Evolutionary conservation across 164 flowering plant genomes (phyloP).

Genomic region (Platanus orientalis): DNA sequence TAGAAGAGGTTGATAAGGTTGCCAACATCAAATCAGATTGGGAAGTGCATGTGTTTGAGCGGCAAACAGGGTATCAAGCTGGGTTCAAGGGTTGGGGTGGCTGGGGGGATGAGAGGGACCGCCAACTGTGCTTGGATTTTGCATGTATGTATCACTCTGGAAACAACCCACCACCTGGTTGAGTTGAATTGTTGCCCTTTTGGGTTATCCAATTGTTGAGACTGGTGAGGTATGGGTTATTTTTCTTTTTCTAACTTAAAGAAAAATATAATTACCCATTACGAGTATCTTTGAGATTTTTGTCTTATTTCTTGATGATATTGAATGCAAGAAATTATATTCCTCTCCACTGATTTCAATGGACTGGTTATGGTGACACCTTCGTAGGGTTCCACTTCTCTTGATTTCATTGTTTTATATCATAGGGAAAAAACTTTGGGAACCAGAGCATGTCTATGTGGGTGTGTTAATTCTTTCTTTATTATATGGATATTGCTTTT

Average conservation of each 20-base stretch:
- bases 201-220: conserved; percentile 1
- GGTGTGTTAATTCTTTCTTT: too few relatives aligned
- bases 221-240: background rate
- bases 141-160: conserved; percentile 54
- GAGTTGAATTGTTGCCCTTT: too few relatives aligned
- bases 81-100: conserved; percentile 99
- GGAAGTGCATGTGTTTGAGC: conserved; percentile 39
- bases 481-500: too few relatives aligned
- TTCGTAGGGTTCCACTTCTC: background rate
- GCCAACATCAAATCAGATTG: conserved; percentile 59
- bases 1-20: conserved; percentile 57
- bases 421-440: too few relatives aligned
- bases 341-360: too few relatives aligned
- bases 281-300: background rate
- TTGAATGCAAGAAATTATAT: background rate
- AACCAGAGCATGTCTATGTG: background rate
- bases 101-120: conserved; percentile 93
- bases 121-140: conserved; percentile 64
- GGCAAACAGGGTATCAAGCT: conserved; percentile 77
- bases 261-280: background rate
- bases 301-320: background rate
- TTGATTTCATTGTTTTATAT: background rate
- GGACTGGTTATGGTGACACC: too few relatives aligned
- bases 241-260: background rate
- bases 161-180: too few relatives aligned